Evolutionary conservation across 192 early-diverging fungal genomes (phyloP).

Genomic region (Kappamyces sp.): DNA sequence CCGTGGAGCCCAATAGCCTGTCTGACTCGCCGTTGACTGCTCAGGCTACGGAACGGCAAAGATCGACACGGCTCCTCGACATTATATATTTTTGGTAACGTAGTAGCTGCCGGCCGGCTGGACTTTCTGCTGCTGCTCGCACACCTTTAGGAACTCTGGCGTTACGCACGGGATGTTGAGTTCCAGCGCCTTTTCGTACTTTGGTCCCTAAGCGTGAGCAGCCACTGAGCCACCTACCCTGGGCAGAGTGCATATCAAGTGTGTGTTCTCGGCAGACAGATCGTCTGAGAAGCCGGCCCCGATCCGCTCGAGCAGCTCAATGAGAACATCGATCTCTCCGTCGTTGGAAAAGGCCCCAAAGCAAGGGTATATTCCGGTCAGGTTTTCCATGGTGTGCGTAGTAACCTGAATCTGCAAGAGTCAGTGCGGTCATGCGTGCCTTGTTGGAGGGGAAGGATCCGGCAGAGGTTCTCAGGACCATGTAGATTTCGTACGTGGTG

Average conservation of each 20-base stretch:
- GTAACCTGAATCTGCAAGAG: slow-evolving; percentile 40
- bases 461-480: slow-evolving; percentile 89
- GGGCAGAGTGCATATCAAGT: slow-evolving; percentile 79
- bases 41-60: no score
- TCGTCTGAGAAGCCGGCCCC: slow-evolving; percentile 83
- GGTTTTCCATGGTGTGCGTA: slow-evolving; percentile 93
- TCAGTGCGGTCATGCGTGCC: background rate
- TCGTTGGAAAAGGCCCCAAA: slow-evolving; percentile 85
- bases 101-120: slow-evolving; percentile 57
- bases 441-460: slow-evolving; percentile 75
- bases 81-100: slow-evolving; percentile 18
- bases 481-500: slow-evolving; percentile 82
- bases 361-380: slow-evolving; percentile 93
- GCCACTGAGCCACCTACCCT: background rate
- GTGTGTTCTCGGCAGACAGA: slow-evolving; percentile 82
- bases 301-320: slow-evolving; percentile 68
- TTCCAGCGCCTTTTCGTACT: slow-evolving; percentile 80
- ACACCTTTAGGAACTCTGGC: slow-evolving; percentile 91
- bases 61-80: no score
- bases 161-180: slow-evolving; percentile 92
- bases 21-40: no score
- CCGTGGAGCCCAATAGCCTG: no score
- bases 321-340: slow-evolving; percentile 67
- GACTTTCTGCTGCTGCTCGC: slow-evolving; percentile 82
- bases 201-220: slow-evolving; percentile 49